A percentile compares a stretch with the other conserved stretches of the same genome.
These are phyloP conservation scores for Hymenoscyphus repandus DNA, from an alignment of 2,329 filamentous ascomycete genomes.

Conservation along the genomic window DNA sequence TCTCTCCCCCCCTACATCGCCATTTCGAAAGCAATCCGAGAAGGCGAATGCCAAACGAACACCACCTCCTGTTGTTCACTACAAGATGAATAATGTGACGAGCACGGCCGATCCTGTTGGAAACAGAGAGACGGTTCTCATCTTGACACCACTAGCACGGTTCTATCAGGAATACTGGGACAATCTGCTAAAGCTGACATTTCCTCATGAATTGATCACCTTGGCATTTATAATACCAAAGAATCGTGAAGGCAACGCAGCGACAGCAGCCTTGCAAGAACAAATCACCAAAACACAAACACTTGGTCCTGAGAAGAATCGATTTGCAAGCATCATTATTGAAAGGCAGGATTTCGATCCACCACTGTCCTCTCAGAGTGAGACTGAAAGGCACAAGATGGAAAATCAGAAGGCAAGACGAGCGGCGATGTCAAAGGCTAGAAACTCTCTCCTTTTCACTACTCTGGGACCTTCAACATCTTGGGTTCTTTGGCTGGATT, in stretches of 20 bases:
- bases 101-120: constrained; percentile 69
- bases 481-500: constrained; percentile 96
- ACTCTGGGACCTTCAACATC: constrained; percentile 85
- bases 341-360: constrained; percentile 91
- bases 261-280: constrained; percentile 75
- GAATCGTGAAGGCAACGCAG: constrained; percentile 84
- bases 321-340: constrained; percentile 91
- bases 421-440: constrained; percentile 85
- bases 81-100: constrained; percentile 93
- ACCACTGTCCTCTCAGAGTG: constrained; percentile 72
- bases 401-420: constrained; percentile 81
- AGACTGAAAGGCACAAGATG: constrained; percentile 87
- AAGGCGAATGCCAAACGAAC: constrained; percentile 48
- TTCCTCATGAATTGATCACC: constrained; percentile 92
- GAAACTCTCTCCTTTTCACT: constrained; percentile 92
- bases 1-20: constrained; percentile 68
- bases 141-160: constrained; percentile 85
- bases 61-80: constrained; percentile 83
- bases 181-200: constrained; percentile 76
- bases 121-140: constrained; percentile 80
- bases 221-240: constrained; percentile 95
- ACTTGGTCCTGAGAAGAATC: constrained; percentile 65
- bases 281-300: constrained; percentile 83
- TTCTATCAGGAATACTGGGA: constrained; percentile 97
- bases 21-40: constrained; percentile 61